Conservation (phyloP, 305 asterid genomes). For the Solanum chacoense region DNA sequence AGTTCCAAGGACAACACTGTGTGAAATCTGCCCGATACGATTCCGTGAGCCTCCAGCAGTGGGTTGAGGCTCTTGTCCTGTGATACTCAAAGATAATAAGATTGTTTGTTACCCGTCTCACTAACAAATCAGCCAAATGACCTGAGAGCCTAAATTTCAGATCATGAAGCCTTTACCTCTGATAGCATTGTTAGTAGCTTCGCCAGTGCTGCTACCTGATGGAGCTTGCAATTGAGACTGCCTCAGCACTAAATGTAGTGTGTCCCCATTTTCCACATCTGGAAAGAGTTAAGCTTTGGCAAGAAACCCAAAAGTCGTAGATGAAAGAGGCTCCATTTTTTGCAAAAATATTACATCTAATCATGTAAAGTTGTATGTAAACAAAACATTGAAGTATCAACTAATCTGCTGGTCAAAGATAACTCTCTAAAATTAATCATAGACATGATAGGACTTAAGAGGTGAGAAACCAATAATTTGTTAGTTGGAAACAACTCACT, state of each 20-base stretch:
- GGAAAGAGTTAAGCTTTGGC: constrained; percentile 31
- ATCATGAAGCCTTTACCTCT: constrained; percentile 31
- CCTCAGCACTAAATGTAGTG: constrained; percentile 76
- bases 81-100: constrained; percentile 3
- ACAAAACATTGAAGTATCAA: neutral
- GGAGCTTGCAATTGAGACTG: constrained; percentile 48
- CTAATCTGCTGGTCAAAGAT: neutral
- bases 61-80: constrained; percentile 47
- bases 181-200: constrained; percentile 33
- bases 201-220: constrained; percentile 35
- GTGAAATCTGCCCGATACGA: constrained; percentile 72
- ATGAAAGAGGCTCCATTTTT: neutral
- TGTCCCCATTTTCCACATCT: constrained; percentile 83
- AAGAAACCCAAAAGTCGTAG: neutral
- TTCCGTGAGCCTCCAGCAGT: constrained; percentile 33
- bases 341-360: neutral
- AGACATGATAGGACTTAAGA: neutral
- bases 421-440: neutral
- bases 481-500: neutral
- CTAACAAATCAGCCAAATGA: neutral
- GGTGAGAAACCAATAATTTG: neutral
- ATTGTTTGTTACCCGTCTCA: neutral
- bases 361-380: neutral
- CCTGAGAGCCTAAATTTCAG: neutral
- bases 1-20: constrained; percentile 68